Base-by-base conservation (phyloP, 345 rosid species). In the Dimocarpus longan region DNA sequence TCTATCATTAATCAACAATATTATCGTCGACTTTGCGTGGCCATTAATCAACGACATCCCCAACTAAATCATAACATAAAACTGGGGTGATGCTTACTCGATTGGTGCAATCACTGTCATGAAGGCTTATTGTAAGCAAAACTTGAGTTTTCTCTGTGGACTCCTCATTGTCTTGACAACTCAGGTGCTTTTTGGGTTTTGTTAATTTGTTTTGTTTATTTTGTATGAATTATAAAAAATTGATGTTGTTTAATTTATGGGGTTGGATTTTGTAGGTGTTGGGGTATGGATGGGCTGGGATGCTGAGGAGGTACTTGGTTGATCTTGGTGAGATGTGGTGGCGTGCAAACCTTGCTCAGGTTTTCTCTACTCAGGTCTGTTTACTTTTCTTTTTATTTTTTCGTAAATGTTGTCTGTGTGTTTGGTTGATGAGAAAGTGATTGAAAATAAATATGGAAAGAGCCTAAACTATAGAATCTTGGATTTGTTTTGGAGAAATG, bases 301-400 rank as follows among this genome's bases (percentile, higher is more conserved):
- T 97, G 89, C 83, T 97, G 18, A 91, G 98, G 90, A 93, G 90
- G 90, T 97, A 93, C 84, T 75, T 97, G 78, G 99, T 97, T 74
- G 93, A 97, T 86, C 99, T 98, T 42, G 95, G 86, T 10, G 98
- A 97, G 79, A 97, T 97, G 99, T 97, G 99, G 99, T 97, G 99
- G 99, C 99, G 98, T 64, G 72, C 99, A 3, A 97, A 94, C 73
- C 95, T 97, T 70, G 99, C 99, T 79, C 99, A 97, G 83, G 99
- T 97, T 82, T 94, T 26, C 99, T 77, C 88, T 97, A 15, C 94
- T 97, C 81, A 91, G 99, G 99, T 94, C 16, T 40, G 83, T 78
- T 42, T 42, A 10, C 70, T 11, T 43, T n/a, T n/a, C n/a, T n/a
- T n/a, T 54, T 0, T 52, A 26, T 0, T 26, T 44, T 44, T 44